Percentiles rank a stretch among this genome's conserved stretches.
phyloP scores from a whole-genome alignment of 129 eudicot species.

The Flaveria linearis region DNA sequence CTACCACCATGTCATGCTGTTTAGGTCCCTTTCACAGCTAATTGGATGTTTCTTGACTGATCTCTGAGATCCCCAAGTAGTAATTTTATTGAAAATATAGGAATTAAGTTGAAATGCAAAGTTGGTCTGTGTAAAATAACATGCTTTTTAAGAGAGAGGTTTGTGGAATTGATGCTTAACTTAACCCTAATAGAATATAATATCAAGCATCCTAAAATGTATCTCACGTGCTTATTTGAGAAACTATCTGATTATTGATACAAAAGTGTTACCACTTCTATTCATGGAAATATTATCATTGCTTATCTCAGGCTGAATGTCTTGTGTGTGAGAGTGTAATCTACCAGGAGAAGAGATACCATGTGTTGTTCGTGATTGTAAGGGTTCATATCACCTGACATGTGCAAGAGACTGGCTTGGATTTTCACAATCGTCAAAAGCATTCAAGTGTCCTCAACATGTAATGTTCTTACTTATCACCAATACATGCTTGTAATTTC shows the following conservation, averaged over 20 bases:
- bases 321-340: conserved; percentile 54
- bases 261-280: neutral
- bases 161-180: neutral
- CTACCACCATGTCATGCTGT: too few relatives aligned
- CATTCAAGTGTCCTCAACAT: conserved; percentile 94
- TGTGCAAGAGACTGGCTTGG: conserved; percentile 60
- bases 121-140: neutral
- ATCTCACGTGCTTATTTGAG: neutral
- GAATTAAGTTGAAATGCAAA: too few relatives aligned
- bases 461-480: conserved; percentile 40
- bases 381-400: conserved; percentile 54
- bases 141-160: neutral
- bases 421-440: conserved; percentile 41
- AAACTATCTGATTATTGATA: neutral
- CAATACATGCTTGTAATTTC: neutral
- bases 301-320: conserved; percentile 61
- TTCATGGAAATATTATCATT: neutral
- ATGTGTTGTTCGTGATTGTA: conserved; percentile 74
- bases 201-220: neutral
- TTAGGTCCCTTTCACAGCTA: too few relatives aligned
- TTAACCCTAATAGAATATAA: neutral
- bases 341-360: conserved; percentile 57
- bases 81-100: neutral
- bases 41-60: too few relatives aligned
- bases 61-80: too few relatives aligned